Conservation (phyloP, 257 asterid species). For the Cordia subcordata region DNA sequence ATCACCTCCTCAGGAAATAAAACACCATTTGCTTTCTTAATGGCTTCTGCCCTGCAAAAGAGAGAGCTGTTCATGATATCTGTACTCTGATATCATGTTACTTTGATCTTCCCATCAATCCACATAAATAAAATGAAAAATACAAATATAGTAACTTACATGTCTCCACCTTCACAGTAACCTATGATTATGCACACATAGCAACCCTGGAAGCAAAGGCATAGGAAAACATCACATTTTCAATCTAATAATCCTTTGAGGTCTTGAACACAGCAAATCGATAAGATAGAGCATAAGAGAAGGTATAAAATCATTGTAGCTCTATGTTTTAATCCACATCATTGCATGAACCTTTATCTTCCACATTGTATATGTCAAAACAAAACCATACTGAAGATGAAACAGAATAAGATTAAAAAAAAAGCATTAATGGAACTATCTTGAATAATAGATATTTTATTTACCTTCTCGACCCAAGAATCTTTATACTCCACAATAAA, state of each 20-base stretch:
- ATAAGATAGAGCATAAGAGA: neutral
- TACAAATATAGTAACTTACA: slow-evolving; percentile 44
- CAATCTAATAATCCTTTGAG: neutral
- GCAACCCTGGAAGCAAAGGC: slow-evolving; percentile 64
- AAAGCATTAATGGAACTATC: neutral
- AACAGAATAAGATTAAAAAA: too few species aligned
- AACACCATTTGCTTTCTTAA: slow-evolving; percentile 63
- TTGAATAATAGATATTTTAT: neutral
- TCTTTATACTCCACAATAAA: slow-evolving; percentile 92
- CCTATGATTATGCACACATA: slow-evolving; percentile 91
- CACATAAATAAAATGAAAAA: slow-evolving; percentile 2
- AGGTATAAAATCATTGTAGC: neutral
- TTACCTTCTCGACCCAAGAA: slow-evolving; percentile 97
- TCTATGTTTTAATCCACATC: neutral
- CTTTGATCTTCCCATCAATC: neutral
- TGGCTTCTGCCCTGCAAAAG: slow-evolving; percentile 73
- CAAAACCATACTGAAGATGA: too few species aligned
- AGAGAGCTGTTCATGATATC: slow-evolving; percentile 11
- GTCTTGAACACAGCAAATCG: neutral
- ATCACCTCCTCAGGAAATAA: slow-evolving; percentile 78
- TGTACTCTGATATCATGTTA: slow-evolving; percentile 7
- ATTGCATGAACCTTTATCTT: neutral
- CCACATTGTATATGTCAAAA: neutral
- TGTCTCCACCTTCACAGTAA: slow-evolving; percentile 97
- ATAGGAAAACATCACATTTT: slow-evolving; percentile 3